phyloP scores from a whole-genome alignment of 768 basidiomycete species.

The Boletus vermiculosoides region DNA sequence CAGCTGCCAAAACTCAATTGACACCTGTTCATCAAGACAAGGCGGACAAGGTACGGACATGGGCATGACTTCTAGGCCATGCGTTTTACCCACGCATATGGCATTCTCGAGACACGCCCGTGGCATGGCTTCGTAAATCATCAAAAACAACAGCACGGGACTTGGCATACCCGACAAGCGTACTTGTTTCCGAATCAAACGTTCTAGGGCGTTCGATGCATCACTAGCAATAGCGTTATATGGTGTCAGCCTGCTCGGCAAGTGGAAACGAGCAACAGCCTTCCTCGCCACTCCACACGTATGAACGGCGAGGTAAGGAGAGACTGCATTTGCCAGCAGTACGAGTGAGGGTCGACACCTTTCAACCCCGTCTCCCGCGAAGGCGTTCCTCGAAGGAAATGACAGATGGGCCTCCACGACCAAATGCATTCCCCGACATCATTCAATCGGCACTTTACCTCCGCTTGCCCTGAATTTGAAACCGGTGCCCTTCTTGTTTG shows the following conservation, averaged over 20 bases:
- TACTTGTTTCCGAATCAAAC: background rate
- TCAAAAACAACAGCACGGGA: background rate
- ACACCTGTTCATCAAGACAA: background rate
- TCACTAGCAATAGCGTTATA: background rate
- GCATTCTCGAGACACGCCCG: conserved; percentile 2
- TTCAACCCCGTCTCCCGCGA: conserved; percentile 19
- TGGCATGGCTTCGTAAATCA: background rate
- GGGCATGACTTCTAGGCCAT: background rate
- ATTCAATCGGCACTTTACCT: background rate
- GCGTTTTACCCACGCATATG: conserved; percentile 10
- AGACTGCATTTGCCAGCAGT: background rate
- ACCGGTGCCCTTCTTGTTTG: conserved; percentile 5
- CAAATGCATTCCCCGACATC: background rate
- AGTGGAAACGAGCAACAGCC: background rate
- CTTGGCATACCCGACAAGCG: background rate
- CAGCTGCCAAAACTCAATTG: conserved; percentile 19
- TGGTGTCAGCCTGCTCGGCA: background rate
- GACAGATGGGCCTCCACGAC: background rate
- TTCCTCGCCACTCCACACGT: background rate
- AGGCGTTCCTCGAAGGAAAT: conserved; percentile 4
- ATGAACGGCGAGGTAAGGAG: background rate
- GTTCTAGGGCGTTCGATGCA: background rate
- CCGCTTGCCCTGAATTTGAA: background rate
- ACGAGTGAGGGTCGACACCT: background rate
- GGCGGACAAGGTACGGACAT: background rate